Base-by-base conservation (phyloP, 2,329 filamentous ascomycete genomes). In the Stenocarpella maydis region DNA sequence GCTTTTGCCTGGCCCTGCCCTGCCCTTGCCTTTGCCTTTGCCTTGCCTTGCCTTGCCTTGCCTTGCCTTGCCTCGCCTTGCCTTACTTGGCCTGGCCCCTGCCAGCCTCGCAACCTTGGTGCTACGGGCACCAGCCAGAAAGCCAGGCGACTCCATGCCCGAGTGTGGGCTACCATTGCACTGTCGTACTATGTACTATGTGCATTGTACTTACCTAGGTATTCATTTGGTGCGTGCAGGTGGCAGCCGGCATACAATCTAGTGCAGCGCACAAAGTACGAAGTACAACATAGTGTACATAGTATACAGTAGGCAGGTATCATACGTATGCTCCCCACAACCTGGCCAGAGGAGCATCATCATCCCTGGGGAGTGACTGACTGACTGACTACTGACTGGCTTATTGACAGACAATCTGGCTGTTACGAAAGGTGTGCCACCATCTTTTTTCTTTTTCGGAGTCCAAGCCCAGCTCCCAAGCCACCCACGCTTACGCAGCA, bases 391-490 rank as follows among this genome's bases (percentile, higher is more conserved):
- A 37, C 34, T 37, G 34, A 37, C 5, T 37, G 34, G 9, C 31
- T 31, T n/a, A 34, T 9, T 60, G 39, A 61, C 37, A 41, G 34
- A 41, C 53, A 58, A 41, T 52, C 50, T 52, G 47, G 21, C 47
- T 47, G 37, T 31, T 65, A 45, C 55, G 52, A 55, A 65, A 41
- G 50, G 67, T 69, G 67, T 69, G 61, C 49, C 67, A 69, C 67
- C 67, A 55, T 53, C n/a, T n/a, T 39, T 12, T 43, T 43, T 67
- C 49, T 45, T 64, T 69, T 66, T 60, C n/a, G n/a, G 63, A 67
- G 68, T 53, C 61, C 63, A 55, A 15, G 39, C 54, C 50, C 52
- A 34, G 50, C 52, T 47, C 24, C 37, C 54, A 67, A 60, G 68
- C 64, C 68, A 69, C 68, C 45, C 26, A 53, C 64, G 50, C 43